Base-by-base conservation (phyloP, 2,329 filamentous ascomycete species). In the Fusarium verticillioides region DNA sequence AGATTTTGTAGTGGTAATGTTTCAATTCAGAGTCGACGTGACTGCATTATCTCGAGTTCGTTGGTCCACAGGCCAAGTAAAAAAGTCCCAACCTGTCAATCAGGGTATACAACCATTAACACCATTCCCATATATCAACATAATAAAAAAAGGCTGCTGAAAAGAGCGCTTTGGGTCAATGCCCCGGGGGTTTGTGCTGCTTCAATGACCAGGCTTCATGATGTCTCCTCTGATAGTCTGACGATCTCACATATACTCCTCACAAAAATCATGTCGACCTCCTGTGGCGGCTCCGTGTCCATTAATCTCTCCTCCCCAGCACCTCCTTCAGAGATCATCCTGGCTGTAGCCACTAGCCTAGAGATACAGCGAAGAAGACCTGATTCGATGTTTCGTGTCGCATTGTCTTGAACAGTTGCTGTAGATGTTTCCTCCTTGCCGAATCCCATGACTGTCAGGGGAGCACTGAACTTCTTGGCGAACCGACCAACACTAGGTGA, bases 321-420 rank as follows among this genome's bases (percentile, higher is more conserved):
- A 6, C 77, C 79, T 16, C 75, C 77, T 39, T 80, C 80, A 2
- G 80, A 74, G 75, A 82, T 81, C 60, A 82, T 76, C 65, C 77
- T 81, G 18, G 89, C 83, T 9, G 87, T 89, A 7, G 84, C 81
- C 1, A 90, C 84, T 5, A 90, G 80, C 21, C 85, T 79, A 5
- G 82, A 82, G 63, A 90, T 86, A 76, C 88, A 90, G 47, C 81
- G 82, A 47, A 84, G 80, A 23, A 91, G 80, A 0, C 87, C 88
- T 2, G 82, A 78, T 37, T 87, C 86, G 3, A 91, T 80, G 30
- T 85, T 84, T 19, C 82, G 79, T 57, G 87, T 78, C 2, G 82
- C 79, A 19, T 78, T 75, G 36, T 85, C 82, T 37, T 70, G 77
- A 1, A 72, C 74, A 23, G 78, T 72, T 44, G 72, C 58, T 23